Conservation (phyloP, 2,329 filamentous ascomycete genomes). For the Mycosphaerella arachidis region DNA sequence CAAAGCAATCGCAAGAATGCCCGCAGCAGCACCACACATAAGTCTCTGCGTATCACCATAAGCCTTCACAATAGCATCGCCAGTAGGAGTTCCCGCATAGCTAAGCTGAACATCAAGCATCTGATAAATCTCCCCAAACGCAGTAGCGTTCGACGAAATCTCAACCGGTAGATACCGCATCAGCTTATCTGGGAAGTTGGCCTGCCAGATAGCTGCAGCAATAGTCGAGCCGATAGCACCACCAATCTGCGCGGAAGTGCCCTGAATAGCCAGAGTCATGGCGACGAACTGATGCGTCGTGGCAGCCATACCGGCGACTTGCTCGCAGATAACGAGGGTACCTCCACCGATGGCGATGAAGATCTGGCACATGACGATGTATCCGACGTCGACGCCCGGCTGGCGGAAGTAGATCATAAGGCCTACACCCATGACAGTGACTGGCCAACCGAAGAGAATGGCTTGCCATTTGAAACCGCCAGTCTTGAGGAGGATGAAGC, state of each 20-base stretch:
- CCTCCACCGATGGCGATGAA: constrained; percentile 57
- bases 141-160: neutral
- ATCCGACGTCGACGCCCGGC: constrained; percentile 41
- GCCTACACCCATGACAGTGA: constrained; percentile 25
- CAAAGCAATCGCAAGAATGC: constrained; percentile 9
- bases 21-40: constrained; percentile 12
- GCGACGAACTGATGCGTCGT: constrained; percentile 24
- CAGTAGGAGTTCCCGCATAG: neutral
- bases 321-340: constrained; percentile 53
- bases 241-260: constrained; percentile 31
- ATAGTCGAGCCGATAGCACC: constrained; percentile 50
- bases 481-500: constrained; percentile 42
- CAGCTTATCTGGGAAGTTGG: constrained; percentile 22
- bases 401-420: constrained; percentile 31
- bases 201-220: constrained; percentile 26
- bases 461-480: constrained; percentile 47
- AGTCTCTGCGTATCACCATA: constrained; percentile 3
- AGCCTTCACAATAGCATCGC: neutral
- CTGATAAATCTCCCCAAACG: neutral
- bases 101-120: neutral
- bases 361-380: constrained; percentile 54
- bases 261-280: constrained; percentile 23
- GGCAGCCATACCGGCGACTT: constrained; percentile 58
- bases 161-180: constrained; percentile 9
- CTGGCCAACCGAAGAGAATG: constrained; percentile 30